A percentile compares a stretch with the other conserved stretches of the same genome.
phyloP scores from a whole-genome alignment of 2,329 filamentous ascomycete genomes.

The Colletotrichum sp. region DNA sequence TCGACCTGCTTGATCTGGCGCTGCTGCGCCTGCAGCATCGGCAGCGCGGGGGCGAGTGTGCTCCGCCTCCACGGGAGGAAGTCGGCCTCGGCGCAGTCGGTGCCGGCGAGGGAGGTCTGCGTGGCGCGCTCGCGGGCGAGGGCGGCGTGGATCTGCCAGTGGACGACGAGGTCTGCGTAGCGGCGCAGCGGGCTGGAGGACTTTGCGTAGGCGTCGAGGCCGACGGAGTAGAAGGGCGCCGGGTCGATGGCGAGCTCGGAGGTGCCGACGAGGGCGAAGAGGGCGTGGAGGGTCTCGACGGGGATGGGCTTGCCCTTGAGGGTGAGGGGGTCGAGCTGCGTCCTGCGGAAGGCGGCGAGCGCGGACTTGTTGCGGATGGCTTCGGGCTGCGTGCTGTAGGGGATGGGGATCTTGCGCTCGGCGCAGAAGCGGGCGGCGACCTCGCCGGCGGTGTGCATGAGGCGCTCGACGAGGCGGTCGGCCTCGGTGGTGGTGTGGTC shows the following conservation, averaged over 20 bases:
- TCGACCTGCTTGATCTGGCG: slow-evolving; percentile 51
- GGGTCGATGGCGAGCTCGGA: slow-evolving; percentile 58
- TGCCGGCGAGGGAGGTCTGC: slow-evolving; percentile 24
- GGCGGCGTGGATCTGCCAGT: slow-evolving; percentile 71
- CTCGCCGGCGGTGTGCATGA: slow-evolving; percentile 68
- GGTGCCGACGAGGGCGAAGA: slow-evolving; percentile 48
- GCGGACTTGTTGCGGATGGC: slow-evolving; percentile 38
- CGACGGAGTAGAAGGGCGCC: slow-evolving; percentile 62
- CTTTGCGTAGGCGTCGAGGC: slow-evolving; percentile 65
- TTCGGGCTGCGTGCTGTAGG: slow-evolving; percentile 59
- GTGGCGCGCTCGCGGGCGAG: slow-evolving; percentile 50
- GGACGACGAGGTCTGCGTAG: slow-evolving; percentile 65
- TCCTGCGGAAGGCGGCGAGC: slow-evolving; percentile 41
- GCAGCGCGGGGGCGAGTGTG: slow-evolving; percentile 50
- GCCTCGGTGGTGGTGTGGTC: slow-evolving; percentile 31
- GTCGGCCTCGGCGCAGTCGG: slow-evolving; percentile 27
- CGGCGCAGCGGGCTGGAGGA: slow-evolving; percentile 71
- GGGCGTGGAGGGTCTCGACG: slow-evolving; percentile 34
- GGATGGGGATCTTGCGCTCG: slow-evolving; percentile 61
- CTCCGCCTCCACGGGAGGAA: slow-evolving; percentile 52
- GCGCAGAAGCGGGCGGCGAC: slow-evolving; percentile 66
- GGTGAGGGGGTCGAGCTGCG: slow-evolving; percentile 40
- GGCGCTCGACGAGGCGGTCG: slow-evolving; percentile 46
- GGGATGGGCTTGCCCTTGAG: slow-evolving; percentile 36
- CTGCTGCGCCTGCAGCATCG: slow-evolving; percentile 58